Conservation (phyloP, 495 filamentous ascomycete genomes). For the Xylaria scruposa region DNA sequence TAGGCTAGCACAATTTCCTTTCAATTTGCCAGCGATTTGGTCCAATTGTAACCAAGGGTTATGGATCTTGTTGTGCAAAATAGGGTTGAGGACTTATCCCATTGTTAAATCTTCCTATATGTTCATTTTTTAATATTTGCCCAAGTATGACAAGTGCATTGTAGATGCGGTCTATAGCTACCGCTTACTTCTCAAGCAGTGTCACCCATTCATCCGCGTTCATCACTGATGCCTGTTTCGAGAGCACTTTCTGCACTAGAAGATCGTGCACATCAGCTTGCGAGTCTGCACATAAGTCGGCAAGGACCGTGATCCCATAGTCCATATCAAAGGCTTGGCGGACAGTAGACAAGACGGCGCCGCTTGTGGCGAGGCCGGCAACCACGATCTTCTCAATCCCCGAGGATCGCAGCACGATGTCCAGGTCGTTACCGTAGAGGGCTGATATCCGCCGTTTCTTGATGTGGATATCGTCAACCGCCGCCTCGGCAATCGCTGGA, state of each 20-base stretch:
- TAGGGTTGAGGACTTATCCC: too few relatives aligned
- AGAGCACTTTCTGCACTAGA: conserved; percentile 47
- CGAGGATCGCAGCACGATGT: conserved; percentile 45
- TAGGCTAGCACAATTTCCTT: too few relatives aligned
- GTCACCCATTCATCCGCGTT: conserved; percentile 16
- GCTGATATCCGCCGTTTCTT: conserved; percentile 49
- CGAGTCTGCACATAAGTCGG: conserved; percentile 48
- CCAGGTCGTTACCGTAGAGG: conserved; percentile 46
- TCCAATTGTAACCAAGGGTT: too few relatives aligned
- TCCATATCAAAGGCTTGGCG: conserved; percentile 48
- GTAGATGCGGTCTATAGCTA: background rate
- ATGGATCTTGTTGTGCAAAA: too few relatives aligned
- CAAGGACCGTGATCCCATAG: conserved; percentile 44
- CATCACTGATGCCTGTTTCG: conserved; percentile 32
- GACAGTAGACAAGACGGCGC: conserved; percentile 51
- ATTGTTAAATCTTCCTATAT: background rate
- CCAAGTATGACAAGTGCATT: background rate
- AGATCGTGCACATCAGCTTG: conserved; percentile 45
- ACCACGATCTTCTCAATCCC: conserved; percentile 42
- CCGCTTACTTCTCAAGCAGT: background rate
- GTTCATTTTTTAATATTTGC: background rate
- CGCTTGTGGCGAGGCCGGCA: conserved; percentile 46
- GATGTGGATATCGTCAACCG: conserved; percentile 40
- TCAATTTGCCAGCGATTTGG: too few relatives aligned
- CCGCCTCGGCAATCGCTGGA: conserved; percentile 32